Percentiles rank a stretch among this genome's conserved stretches.
Evolutionary conservation across 129 eudicot genomes (phyloP).

Genomic region (Solidago caesia): DNA sequence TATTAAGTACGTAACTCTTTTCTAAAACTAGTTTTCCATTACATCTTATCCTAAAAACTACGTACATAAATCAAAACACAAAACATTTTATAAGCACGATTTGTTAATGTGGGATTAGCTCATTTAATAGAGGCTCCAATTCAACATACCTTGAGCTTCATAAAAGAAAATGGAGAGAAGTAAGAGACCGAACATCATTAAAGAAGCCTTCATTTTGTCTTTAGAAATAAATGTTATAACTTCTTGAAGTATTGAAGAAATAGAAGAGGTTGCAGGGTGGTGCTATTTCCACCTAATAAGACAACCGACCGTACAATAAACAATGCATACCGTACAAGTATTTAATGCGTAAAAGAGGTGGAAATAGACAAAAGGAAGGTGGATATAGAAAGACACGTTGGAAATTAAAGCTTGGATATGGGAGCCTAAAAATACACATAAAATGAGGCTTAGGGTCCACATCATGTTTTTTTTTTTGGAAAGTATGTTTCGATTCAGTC

Average conservation of each 20-base stretch:
- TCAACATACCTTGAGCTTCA: conserved; percentile 60
- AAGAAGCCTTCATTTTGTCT: conserved; percentile 42
- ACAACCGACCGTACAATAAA: no score
- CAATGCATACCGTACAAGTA: no score
- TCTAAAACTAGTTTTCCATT: neutral
- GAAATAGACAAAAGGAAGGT: no score
- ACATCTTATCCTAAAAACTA: neutral
- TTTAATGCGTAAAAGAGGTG: no score
- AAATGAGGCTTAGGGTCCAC: conserved; percentile 29
- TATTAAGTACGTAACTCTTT: no score
- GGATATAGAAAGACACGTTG: no score
- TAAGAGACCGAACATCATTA: conserved; percentile 30
- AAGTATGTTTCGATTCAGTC: no score
- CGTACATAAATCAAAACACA: neutral
- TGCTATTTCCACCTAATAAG: no score
- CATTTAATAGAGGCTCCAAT: no score
- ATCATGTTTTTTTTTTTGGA: no score
- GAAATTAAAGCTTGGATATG: no score
- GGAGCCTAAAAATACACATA: conserved; percentile 26
- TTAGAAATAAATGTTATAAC: conserved; percentile 3
- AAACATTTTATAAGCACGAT: neutral
- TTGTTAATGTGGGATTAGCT: no score
- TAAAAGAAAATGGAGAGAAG: conserved; percentile 39
- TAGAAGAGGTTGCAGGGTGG: conserved; percentile 8
- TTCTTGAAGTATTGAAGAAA: conserved; percentile 15